Percentiles rank a stretch among this genome's conserved stretches.
Evolutionary conservation across 371 early-diverging fungal genomes (phyloP).

Genomic region (Entomophthora muscae): DNA sequence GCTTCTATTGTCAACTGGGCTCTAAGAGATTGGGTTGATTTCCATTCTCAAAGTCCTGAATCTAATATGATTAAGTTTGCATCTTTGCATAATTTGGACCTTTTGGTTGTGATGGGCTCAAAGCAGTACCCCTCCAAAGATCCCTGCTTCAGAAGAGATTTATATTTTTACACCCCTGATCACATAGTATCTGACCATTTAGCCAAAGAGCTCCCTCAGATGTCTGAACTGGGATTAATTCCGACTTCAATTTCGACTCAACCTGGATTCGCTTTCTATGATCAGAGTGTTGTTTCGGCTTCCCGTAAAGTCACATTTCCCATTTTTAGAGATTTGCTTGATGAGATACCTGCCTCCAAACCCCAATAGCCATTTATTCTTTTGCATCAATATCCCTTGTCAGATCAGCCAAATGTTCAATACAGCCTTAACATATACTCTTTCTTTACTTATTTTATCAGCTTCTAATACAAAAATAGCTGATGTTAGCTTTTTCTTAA

Average conservation of each 20-base stretch:
- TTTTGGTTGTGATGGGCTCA: not conserved
- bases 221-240: not conserved
- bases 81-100: not conserved
- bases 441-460: no score
- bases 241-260: not conserved
- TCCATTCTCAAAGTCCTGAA: not conserved
- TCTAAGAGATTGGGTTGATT: not conserved
- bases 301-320: not conserved
- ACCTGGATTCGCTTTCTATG: not conserved
- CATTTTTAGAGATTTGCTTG: constrained; percentile 1
- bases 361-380: no score
- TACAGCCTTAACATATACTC: no score
- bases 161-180: not conserved
- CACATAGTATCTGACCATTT: not conserved
- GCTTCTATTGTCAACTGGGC: constrained; percentile 5
- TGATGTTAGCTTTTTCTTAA: no score
- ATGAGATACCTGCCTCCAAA: not conserved
- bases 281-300: not conserved
- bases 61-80: not conserved
- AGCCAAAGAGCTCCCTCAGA: not conserved
- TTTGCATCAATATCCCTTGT: no score
- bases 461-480: no score
- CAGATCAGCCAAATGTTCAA: no score
- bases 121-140: constrained; percentile 6
- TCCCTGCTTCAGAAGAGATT: not conserved